Conservation (phyloP, 2,329 filamentous ascomycete genomes). For the Neurospora crassa region DNA sequence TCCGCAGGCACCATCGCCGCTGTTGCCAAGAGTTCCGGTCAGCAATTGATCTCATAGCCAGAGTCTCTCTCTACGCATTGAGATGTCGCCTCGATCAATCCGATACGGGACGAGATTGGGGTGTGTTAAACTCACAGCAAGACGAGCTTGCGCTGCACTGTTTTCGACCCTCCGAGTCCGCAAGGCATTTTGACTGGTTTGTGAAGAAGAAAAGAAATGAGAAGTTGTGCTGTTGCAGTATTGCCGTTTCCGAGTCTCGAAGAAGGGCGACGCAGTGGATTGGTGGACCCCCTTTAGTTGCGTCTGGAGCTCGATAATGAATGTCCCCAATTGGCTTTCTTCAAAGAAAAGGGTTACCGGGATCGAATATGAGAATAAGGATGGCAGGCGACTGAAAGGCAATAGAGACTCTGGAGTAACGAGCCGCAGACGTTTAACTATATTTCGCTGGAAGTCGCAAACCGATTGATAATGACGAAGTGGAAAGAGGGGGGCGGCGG, state of each 20-base stretch:
- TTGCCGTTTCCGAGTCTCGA: neutral
- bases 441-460: neutral
- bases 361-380: conserved; percentile 4
- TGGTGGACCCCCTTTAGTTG: neutral
- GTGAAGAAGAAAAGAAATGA: neutral
- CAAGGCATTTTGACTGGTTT: conserved; percentile 27
- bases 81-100: neutral
- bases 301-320: conserved; percentile 1
- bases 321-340: conserved; percentile 2
- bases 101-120: neutral
- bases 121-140: conserved; percentile 56
- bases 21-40: conserved; percentile 26
- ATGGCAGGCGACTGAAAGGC: neutral
- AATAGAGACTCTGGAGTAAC: neutral
- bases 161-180: conserved; percentile 66
- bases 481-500: neutral
- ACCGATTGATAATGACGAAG: neutral
- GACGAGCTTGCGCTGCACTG: conserved; percentile 92
- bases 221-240: neutral
- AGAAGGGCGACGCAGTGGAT: neutral
- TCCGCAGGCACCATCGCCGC: conserved; percentile 90
- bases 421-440: neutral
- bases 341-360: conserved; percentile 1
- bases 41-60: conserved; percentile 2
- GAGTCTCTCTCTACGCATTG: conserved; percentile 1